A percentile compares a stretch with the other conserved stretches of the same genome.
Evolutionary conservation across 768 basidiomycete species (phyloP).

Genomic region (Trametes cinnabarina): DNA sequence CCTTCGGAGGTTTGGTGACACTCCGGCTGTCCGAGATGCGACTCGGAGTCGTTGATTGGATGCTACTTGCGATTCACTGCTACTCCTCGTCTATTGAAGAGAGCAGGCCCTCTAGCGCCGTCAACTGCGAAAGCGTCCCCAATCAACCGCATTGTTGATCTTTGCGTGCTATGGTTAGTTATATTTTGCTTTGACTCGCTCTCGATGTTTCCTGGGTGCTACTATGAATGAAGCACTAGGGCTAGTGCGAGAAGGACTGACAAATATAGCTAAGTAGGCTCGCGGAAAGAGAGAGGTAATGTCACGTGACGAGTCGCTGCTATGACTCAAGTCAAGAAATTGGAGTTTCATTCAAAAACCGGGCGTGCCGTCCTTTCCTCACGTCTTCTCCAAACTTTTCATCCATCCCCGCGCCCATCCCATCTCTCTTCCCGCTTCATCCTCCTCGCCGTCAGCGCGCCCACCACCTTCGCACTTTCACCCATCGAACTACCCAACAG

Average conservation of each 20-base stretch:
- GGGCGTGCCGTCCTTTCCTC: constrained; percentile 1
- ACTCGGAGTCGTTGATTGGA: too few relatives aligned
- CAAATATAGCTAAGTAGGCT: constrained; percentile 5
- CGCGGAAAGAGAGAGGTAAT: background rate
- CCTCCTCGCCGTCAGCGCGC: background rate
- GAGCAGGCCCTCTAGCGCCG: too few relatives aligned
- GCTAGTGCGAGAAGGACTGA: background rate
- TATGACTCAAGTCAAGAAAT: constrained; percentile 22
- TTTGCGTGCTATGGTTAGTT: too few relatives aligned
- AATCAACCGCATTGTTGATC: too few relatives aligned
- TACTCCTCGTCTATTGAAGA: too few relatives aligned
- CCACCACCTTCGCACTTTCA: background rate
- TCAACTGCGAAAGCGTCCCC: too few relatives aligned
- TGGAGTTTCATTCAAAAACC: constrained; percentile 15
- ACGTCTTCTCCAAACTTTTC: constrained; percentile 1
- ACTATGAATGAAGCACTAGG: too few relatives aligned
- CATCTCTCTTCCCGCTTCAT: background rate
- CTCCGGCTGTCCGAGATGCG: too few relatives aligned
- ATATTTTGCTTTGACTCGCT: too few relatives aligned
- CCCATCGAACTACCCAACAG: background rate
- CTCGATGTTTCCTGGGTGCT: too few relatives aligned
- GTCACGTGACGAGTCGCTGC: constrained; percentile 13
- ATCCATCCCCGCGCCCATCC: constrained; percentile 1
- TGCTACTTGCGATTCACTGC: too few relatives aligned
- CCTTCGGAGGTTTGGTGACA: too few relatives aligned